Base-by-base conservation (phyloP, 2,329 filamentous ascomycete genomes). In the Tolypocladium endophyticum region DNA sequence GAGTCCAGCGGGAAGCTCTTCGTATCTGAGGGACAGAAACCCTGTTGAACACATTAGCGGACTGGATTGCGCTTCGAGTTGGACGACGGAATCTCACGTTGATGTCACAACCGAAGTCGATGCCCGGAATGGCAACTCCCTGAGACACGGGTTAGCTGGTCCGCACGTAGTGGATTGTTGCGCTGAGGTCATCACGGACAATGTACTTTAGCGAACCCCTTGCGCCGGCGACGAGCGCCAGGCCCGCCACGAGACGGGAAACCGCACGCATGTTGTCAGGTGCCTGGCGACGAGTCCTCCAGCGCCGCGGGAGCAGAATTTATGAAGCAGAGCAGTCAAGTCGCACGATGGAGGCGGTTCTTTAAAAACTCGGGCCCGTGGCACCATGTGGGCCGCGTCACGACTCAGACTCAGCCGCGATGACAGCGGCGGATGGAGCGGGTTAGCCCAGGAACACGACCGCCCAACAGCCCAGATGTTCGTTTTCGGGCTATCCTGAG, bases 81-180 rank as follows among this genome's bases (percentile, higher is more conserved):
- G 3, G 7, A n/a, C 38, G n/a, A 50, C 12, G 23, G 41, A 4
- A 16, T 5, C 70, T 62, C 67, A 77, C 77, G 68, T 78, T 72
- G 57, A 76, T 79, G 58, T 74, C 69, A 59, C 77, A 79, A 6
- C 77, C 78, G 67, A 80, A 79, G 60, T 80, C 78, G 43, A 77
- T 77, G 60, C 77, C 77, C 6, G 77, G 72, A 59, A 80, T 76
- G 30, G 76, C 76, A 9, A 80, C 74, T 53, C 78, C 74, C 68
- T 70, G n/a, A 23, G 9, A 25, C 9, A 20, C 11, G n/a, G 11
- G 38, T 56, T 23, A 60, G 60, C n/a, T 0, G 28, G 2, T 4
- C 14, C 3, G 14, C 11, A 28, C 4, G 25, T 8, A 4, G 45
- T 45, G 5, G 5, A n/a, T 33, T 3, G 8, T 30, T 8, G 25